phyloP scores from a whole-genome alignment of 2,329 filamentous ascomycete species.

The Rosellinia necatrix region DNA sequence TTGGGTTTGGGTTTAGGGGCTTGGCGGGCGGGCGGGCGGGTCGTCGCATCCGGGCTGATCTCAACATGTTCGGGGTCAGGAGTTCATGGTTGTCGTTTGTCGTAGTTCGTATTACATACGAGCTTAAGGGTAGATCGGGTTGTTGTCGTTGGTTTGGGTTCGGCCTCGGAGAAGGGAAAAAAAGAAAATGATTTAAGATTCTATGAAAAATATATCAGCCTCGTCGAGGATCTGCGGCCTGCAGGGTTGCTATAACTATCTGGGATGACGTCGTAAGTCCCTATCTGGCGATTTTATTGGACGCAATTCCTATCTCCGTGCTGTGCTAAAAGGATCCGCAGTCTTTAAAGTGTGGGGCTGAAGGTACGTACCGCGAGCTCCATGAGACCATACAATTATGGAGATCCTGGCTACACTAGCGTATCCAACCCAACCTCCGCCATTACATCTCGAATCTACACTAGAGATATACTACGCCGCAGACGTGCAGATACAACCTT shows the following conservation, averaged over 20 bases:
- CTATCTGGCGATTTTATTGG: constrained; percentile 5
- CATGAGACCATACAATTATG: too few species aligned
- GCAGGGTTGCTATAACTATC: constrained; percentile 1
- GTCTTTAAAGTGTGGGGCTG: not conserved
- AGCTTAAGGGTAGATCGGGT: too few species aligned
- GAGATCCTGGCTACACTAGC: too few species aligned
- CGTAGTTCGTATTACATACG: not conserved
- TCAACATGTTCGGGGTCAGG: not conserved
- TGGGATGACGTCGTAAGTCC: constrained; percentile 13
- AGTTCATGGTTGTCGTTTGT: not conserved
- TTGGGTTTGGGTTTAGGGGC: too few species aligned
- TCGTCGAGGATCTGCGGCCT: constrained; percentile 1
- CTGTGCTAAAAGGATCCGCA: not conserved
- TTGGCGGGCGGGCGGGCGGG: too few species aligned
- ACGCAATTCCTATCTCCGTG: not conserved
- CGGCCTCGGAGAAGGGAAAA: constrained; percentile 11
- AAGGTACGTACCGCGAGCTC: too few species aligned
- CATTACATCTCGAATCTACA: too few species aligned
- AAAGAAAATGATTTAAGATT: too few species aligned
- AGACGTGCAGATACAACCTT: too few species aligned
- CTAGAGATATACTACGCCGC: too few species aligned
- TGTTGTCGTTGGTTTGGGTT: not conserved
- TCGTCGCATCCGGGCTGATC: too few species aligned
- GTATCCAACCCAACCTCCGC: too few species aligned
- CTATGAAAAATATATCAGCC: constrained; percentile 8